phyloP scores from a whole-genome alignment of 192 early-diverging fungal genomes.

The Tieghemiomyces parasiticus region DNA sequence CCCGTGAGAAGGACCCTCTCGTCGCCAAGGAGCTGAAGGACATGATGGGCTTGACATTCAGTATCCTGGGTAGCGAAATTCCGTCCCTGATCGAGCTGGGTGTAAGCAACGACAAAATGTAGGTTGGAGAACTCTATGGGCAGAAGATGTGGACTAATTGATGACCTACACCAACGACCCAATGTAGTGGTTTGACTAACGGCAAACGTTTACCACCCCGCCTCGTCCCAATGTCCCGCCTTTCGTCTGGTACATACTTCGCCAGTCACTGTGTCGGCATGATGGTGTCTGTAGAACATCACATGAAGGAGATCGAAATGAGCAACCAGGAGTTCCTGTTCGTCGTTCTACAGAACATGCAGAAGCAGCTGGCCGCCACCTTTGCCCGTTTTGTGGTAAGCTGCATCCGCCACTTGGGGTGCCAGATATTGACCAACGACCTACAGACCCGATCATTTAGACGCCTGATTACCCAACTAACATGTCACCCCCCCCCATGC shows the following conservation, averaged over 20 bases:
- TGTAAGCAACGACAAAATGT: conserved; percentile 51
- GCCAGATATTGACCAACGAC: too few relatives aligned
- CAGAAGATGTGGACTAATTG: too few relatives aligned
- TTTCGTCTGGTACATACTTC: too few relatives aligned
- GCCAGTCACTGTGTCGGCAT: conserved; percentile 59
- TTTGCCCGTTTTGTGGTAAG: conserved; percentile 68
- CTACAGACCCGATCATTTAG: too few relatives aligned
- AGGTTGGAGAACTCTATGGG: too few relatives aligned
- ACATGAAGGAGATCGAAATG: conserved; percentile 45
- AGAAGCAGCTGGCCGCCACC: conserved; percentile 40
- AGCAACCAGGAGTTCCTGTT: conserved; percentile 58
- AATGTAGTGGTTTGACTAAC: too few relatives aligned
- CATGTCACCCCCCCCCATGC: too few relatives aligned
- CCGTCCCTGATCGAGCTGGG: conserved; percentile 59
- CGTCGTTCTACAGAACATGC: conserved; percentile 47
- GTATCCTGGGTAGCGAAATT: conserved; percentile 52
- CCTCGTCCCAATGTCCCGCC: too few relatives aligned
- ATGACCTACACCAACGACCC: too few relatives aligned
- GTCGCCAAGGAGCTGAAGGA: conserved; percentile 41
- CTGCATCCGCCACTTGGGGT: too few relatives aligned
- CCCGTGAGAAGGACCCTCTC: conserved; percentile 7
- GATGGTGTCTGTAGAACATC: conserved; percentile 62
- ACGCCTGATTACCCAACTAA: too few relatives aligned
- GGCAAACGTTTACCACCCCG: too few relatives aligned
- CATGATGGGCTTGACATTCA: conserved; percentile 66